A percentile compares a stretch with the other conserved stretches of the same genome.
Conservation (phyloP, 176 grass and related monocot genomes). For the Urochloa ruziziensis region DNA sequence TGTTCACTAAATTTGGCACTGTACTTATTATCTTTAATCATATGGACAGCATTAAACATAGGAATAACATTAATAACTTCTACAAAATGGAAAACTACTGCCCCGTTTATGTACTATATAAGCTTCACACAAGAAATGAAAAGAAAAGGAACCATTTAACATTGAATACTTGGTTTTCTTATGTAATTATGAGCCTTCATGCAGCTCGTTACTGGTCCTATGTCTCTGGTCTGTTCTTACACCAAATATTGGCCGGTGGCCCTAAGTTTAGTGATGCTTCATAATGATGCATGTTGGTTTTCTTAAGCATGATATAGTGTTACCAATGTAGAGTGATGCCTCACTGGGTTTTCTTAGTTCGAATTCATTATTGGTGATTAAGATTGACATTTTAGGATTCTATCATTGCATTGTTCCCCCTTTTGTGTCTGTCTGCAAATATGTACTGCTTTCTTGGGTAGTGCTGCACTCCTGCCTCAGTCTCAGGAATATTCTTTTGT, state of each 20-base stretch:
- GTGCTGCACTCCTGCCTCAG: neutral
- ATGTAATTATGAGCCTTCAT: neutral
- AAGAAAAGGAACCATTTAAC: neutral
- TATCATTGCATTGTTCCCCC: neutral
- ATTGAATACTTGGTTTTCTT: conserved; percentile 2
- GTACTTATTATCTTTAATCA: neutral
- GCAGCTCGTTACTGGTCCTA: neutral
- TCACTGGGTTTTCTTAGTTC: conserved; percentile 1
- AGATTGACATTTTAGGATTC: neutral
- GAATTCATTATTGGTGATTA: conserved; percentile 3
- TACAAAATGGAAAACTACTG: conserved; percentile 1
- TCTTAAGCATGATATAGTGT: neutral
- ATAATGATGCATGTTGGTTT: neutral
- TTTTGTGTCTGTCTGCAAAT: neutral
- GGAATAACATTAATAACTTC: neutral
- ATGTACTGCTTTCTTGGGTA: neutral
- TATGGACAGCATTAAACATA: neutral
- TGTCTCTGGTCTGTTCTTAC: conserved; percentile 6
- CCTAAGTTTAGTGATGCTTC: neutral
- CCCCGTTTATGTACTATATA: conserved; percentile 8
- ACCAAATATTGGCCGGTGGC: neutral
- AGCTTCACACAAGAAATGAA: neutral
- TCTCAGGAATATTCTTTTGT: conserved; percentile 8
- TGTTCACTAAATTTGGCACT: conserved; percentile 1
- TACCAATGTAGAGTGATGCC: neutral